phyloP scores from a whole-genome alignment of 2,329 filamentous ascomycete genomes.

The Rutstroemia sydowiana region DNA sequence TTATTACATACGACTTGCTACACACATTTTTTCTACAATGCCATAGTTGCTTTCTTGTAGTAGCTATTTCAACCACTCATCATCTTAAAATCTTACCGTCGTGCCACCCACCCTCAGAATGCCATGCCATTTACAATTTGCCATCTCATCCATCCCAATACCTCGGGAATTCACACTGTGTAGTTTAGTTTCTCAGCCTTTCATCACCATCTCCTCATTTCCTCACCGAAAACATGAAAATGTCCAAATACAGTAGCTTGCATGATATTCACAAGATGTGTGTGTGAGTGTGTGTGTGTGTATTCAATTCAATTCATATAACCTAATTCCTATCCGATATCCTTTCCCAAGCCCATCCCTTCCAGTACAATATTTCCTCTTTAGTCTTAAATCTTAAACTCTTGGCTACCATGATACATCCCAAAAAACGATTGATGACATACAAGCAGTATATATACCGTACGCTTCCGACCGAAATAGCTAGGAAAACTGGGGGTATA shows the following conservation, averaged over 20 bases:
- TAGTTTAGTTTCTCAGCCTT: too few relatives aligned
- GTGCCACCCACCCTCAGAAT: not conserved
- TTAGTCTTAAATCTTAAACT: not conserved
- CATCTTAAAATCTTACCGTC: not conserved
- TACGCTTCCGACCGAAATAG: not conserved
- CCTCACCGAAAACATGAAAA: too few relatives aligned
- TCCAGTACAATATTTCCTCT: not conserved
- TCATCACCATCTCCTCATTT: too few relatives aligned
- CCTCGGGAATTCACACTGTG: not conserved
- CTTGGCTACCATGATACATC: not conserved
- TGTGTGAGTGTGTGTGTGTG: too few relatives aligned
- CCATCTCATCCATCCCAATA: not conserved
- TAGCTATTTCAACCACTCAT: not conserved
- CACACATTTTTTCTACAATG: not conserved
- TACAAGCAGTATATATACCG: not conserved
- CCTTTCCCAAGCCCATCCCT: not conserved
- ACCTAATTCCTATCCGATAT: not conserved
- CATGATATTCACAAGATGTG: too few relatives aligned
- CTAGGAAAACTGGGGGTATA: not conserved
- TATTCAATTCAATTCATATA: too few relatives aligned
- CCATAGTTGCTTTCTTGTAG: not conserved
- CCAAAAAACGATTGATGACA: not conserved
- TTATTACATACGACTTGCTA: too few relatives aligned
- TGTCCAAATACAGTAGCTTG: too few relatives aligned
- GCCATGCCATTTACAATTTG: not conserved